phyloP scores from a whole-genome alignment of 257 asterid genomes.

The Schizonepeta tenuifolia region DNA sequence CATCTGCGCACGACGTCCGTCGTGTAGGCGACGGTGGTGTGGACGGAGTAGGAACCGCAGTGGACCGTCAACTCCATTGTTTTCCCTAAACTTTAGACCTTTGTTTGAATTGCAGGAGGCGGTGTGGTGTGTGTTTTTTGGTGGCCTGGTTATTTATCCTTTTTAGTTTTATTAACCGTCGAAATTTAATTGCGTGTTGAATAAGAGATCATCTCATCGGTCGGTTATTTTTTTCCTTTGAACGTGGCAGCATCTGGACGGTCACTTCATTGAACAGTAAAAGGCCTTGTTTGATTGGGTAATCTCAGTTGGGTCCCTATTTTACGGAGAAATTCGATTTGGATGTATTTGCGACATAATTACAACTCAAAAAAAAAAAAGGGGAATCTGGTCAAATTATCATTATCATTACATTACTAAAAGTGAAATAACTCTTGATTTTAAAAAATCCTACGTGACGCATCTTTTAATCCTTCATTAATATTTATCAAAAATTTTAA shows the following conservation, averaged over 20 bases:
- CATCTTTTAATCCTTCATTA: too few species aligned
- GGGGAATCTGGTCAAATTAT: too few species aligned
- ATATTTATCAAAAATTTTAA: too few species aligned
- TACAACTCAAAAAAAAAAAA: too few species aligned
- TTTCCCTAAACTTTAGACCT: background rate
- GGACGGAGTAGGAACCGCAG: constrained; percentile 15
- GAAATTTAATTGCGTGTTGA: constrained; percentile 1
- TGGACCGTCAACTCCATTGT: background rate
- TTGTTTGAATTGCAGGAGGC: background rate
- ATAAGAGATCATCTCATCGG: background rate
- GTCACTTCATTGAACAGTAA: too few species aligned
- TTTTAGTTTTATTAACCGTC: constrained; percentile 11
- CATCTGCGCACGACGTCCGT: constrained; percentile 16
- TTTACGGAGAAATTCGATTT: too few species aligned
- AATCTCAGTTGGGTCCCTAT: too few species aligned
- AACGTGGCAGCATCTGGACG: background rate
- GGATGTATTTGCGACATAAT: too few species aligned
- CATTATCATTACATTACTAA: too few species aligned
- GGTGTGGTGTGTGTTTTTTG: background rate
- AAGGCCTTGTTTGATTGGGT: too few species aligned
- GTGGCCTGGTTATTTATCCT: background rate
- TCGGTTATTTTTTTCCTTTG: background rate
- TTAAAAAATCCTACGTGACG: too few species aligned
- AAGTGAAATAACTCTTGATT: too few species aligned
- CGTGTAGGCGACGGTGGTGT: constrained; percentile 23